Evolutionary conservation across 495 filamentous ascomycete species (phyloP).

Genomic region (Aspergillus homomorphus): DNA sequence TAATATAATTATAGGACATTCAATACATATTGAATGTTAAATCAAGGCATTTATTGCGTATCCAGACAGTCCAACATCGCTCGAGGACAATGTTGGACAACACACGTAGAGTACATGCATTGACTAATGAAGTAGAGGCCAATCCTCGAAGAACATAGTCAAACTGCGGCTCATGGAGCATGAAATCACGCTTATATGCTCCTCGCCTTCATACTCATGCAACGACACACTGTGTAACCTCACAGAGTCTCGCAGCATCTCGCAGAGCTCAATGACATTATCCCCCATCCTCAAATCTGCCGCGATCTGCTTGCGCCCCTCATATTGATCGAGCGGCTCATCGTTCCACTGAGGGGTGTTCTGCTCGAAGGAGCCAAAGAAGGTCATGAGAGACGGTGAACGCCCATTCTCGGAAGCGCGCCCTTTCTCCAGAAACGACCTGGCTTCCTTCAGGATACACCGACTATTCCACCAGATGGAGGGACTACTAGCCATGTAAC

Average conservation of each 20-base stretch:
- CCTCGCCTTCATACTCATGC: conserved; percentile 32
- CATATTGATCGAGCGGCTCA: conserved; percentile 32
- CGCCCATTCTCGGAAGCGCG: neutral
- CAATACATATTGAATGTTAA: no score
- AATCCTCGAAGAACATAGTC: conserved; percentile 24
- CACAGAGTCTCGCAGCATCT: conserved; percentile 8
- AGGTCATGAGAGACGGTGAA: conserved; percentile 19
- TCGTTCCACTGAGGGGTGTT: conserved; percentile 33
- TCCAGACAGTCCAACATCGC: no score
- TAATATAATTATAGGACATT: no score
- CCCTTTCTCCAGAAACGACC: conserved; percentile 13
- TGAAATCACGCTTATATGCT: conserved; percentile 26
- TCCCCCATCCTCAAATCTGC: conserved; percentile 41
- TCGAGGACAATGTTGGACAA: neutral
- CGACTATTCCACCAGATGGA: conserved; percentile 27
- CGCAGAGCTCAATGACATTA: conserved; percentile 30
- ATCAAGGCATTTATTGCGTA: no score
- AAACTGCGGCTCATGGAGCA: conserved; percentile 24
- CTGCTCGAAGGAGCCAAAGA: conserved; percentile 34
- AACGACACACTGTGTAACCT: conserved; percentile 35
- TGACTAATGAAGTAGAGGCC: conserved; percentile 11
- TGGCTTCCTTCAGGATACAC: conserved; percentile 20
- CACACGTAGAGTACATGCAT: no score
- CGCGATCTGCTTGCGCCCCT: conserved; percentile 41
- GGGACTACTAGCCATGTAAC: conserved; percentile 25